Evolutionary conservation across 2,329 filamentous ascomycete species (phyloP), one percentile per base, ranked within the genome.

Genomic region (Proliferodiscus dingleyae): DNA sequence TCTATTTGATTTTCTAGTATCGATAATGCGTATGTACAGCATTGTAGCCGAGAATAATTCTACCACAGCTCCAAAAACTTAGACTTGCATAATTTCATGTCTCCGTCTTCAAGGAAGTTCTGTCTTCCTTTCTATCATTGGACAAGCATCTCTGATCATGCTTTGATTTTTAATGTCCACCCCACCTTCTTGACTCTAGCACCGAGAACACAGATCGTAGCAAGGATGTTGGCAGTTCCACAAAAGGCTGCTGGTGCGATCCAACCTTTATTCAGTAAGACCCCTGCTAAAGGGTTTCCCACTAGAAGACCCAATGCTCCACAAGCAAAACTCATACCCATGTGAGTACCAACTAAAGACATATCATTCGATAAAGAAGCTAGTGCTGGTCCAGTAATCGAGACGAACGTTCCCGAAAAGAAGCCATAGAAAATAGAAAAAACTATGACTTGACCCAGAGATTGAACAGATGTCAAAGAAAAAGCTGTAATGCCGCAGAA

Each of bases 371-470:
- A 54, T 9, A 59, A 13, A 8, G 41, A 48, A 1, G 45, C 47
- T 3, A 58, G 10, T 4, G 46, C 41, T 3, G 54, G 50, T 4
- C 41, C 50, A 21, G 39, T 33, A 11, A 56, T 42, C 8, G 45
- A 48, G 5, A 85, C 75, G 53, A 81, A 83, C 1, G 77, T 77
- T 9, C 84, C 85, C 0, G 78, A 80, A 26, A 74, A 73, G 60
- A 87, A 85, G n/a, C 84, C 85, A 52, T 84, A 88, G 11, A 85
- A 64, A 15, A 75, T 68, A 10, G 75, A 72, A 61, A 85, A 88
- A 16, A 79, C 68, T 32, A 87, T 71, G 41, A 83, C 74, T 2
- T 75, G 71, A 0, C 72, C 72, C 3, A 43, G 56, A 1, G 75
- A 72, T 0, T 73, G 71, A 4, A 79, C 72, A 19, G 68, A 69